Conservation (phyloP, 345 rosid species). For the Arabis hirsuta region DNA sequence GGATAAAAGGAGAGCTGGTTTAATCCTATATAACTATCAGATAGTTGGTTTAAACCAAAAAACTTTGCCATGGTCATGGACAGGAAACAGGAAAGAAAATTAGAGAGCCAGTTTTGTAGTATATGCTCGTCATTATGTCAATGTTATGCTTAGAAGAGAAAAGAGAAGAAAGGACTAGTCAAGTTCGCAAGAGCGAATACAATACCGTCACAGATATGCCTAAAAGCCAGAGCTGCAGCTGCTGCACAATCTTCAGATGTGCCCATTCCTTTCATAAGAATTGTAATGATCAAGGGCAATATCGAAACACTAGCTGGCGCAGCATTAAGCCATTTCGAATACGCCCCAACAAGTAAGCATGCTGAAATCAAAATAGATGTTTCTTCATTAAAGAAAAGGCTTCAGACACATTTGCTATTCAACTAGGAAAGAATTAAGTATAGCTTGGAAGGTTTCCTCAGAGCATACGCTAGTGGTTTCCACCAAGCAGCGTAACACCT, state of each 20-base stretch:
- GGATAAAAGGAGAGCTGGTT: constrained; percentile 24
- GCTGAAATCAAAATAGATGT: constrained; percentile 57
- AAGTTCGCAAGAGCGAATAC: constrained; percentile 33
- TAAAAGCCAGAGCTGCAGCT: constrained; percentile 96
- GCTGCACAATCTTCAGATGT: constrained; percentile 97
- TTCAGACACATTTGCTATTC: constrained; percentile 13
- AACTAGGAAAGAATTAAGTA: constrained; percentile 22
- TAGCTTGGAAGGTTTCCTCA: constrained; percentile 26
- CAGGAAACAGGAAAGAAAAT: constrained; percentile 19
- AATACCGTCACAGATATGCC: constrained; percentile 91
- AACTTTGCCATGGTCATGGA: constrained; percentile 13
- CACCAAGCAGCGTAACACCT: constrained; percentile 30
- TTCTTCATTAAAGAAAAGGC: constrained; percentile 21
- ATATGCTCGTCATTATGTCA: constrained; percentile 26
- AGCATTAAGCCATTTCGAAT: constrained; percentile 95
- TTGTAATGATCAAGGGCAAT: constrained; percentile 71
- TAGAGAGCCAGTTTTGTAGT: constrained; percentile 20
- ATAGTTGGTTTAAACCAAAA: constrained; percentile 25
- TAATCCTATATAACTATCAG: constrained; percentile 9
- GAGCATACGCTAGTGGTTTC: constrained; percentile 24
- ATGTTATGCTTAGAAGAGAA: constrained; percentile 21
- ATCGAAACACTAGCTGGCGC: constrained; percentile 73
- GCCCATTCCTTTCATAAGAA: constrained; percentile 91
- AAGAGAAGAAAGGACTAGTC: neutral
- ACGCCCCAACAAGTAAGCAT: constrained; percentile 95